Evolutionary conservation across 2,329 filamentous ascomycete species (phyloP).

Genomic region (Penicillium sp.): DNA sequence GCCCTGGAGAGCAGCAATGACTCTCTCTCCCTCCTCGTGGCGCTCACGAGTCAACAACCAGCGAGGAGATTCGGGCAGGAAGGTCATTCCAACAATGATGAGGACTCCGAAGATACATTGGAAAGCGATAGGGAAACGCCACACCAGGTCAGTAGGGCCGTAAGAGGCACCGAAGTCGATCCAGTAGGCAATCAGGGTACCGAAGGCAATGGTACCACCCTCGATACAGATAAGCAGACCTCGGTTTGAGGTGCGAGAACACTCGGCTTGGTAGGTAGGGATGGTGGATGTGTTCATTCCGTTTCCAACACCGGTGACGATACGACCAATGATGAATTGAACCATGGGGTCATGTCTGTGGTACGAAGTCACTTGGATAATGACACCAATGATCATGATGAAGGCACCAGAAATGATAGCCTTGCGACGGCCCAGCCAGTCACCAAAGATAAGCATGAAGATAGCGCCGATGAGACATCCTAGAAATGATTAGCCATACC

Average conservation of each 20-base stretch:
- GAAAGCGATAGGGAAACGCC: constrained; percentile 57
- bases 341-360: constrained; percentile 38
- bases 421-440: constrained; percentile 39
- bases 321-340: constrained; percentile 56
- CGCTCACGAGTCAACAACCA: constrained; percentile 49
- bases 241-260: constrained; percentile 56
- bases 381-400: constrained; percentile 47
- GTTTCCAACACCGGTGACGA: constrained; percentile 56
- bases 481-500: neutral
- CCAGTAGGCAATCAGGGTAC: constrained; percentile 55
- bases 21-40: constrained; percentile 46
- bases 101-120: constrained; percentile 52
- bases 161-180: constrained; percentile 50
- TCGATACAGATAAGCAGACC: constrained; percentile 63
- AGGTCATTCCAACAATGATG: constrained; percentile 44
- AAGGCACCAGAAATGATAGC: constrained; percentile 59
- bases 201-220: constrained; percentile 53
- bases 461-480: constrained; percentile 40
- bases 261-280: constrained; percentile 56
- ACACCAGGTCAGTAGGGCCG: constrained; percentile 37
- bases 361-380: constrained; percentile 39
- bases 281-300: constrained; percentile 59
- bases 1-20: constrained; percentile 52
- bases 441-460: constrained; percentile 36
- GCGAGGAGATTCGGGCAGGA: constrained; percentile 47